Base-by-base conservation (phyloP, 2,329 filamentous ascomycete genomes). In the Pyrenochaeta sp. region DNA sequence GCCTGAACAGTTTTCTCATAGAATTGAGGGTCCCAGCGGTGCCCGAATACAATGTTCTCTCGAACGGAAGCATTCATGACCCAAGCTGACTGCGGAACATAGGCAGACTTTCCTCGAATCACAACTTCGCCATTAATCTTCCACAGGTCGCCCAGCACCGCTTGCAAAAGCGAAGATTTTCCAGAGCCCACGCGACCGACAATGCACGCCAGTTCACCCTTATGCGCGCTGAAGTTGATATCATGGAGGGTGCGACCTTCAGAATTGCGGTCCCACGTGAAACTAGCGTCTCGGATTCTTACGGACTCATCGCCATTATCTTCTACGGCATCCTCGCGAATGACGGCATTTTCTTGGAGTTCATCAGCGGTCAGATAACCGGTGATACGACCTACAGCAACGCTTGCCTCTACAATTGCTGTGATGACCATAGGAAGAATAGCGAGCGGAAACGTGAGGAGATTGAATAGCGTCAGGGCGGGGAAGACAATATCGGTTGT, bases 381-480 rank as follows among this genome's bases (percentile, higher is more conserved):
- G 0, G 92, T 95, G 61, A 99, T 81, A 68, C 95, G 90, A 23
- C 86, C 86, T 18, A 96, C 91, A 20, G 95, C 95, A 49, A 99
- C 95, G n/a, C 87, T 91, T 10, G 95, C 93, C 76, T 99, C 95
- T 29, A 99, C 92, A 58, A 99, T 91, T 6, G 94, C 89, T 0
- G 93, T 97, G 64, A 99, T 98, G 32, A 99, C 93, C 93, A 99
- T 98, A 7, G 95, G 95, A 27, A 99, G 81, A 32, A 99, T 89
- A 2, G 95, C 90, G 48, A 99, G 85, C 1, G 95, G 96, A 78
- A 99, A 99, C 0, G 93, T 96, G 41, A 99, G 85, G 23, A 99
- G 82, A 72, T 99, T 99, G 85, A 99, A 99, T 20, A 99, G 83
- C 0, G 95, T 93, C 72, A 90, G 75, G 6, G 94, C 93, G 7